Base-by-base conservation (phyloP, 495 filamentous ascomycete genomes). In the Annulohypoxylon bovei region DNA sequence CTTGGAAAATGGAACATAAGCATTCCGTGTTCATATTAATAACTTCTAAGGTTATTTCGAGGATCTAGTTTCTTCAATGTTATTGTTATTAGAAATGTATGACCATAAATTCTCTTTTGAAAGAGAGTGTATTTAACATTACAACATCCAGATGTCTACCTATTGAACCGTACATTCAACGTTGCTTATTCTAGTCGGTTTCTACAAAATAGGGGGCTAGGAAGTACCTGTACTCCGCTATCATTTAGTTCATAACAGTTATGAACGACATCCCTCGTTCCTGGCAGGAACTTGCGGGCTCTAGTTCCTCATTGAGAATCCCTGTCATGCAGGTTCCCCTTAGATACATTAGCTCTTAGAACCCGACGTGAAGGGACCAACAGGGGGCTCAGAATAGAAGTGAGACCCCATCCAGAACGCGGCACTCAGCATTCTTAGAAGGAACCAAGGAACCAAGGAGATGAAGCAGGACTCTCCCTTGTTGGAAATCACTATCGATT, bases 401-500 rank as follows among this genome's bases (percentile, higher is more conserved):
- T 56, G 37, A 47, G 64, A 67, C 65, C 65, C 57, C 65, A 57
- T 57, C 56, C 47, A 46, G 37, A 61, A 62, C 65, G 40, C 50
- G 56, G 65, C 49, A 67, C 27, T 55, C 55, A 54, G 27, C 64
- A 54, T 44, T 60, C 53, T 11, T 54, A 50, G 46, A 57, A 57
- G 18, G 54, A 40, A 58, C 52, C 25, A 20, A 49, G 39, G 33
- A 25, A 56, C 22, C 22, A 16, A 52, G 22, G 52, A 63, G 33
- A 63, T 70, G 68, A 70, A 62, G 68, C 62, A 70, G 30, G 56
- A 70, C 55, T 56, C 39, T 61, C 67, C 61, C 60, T 56, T 57
- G 44, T 58, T 54, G 23, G 18, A 67, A 37, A 16, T 32, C 56
- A 49, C 60, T 65, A 70, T 65, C 55, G 61, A 65, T 63, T 62